Conservation (phyloP, 1,284 basidiomycete species). For the Tremellales sp. region DNA sequence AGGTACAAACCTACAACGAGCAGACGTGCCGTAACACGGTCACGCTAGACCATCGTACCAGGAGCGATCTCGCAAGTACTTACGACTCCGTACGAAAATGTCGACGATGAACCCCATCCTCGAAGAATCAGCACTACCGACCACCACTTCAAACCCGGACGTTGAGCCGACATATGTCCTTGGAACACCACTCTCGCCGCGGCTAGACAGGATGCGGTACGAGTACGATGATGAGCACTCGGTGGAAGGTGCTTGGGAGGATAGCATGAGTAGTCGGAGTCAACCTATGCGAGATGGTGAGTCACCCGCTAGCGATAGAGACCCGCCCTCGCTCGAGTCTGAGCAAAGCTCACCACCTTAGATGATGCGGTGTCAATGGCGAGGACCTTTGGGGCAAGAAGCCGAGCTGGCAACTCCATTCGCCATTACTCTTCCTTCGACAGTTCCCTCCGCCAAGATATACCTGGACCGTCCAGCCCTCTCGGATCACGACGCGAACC, state of each 20-base stretch:
- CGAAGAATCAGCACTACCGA: background rate
- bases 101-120: background rate
- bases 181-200: background rate
- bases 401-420: background rate
- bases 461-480: background rate
- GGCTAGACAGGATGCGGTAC: background rate
- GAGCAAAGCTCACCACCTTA: background rate
- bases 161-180: background rate
- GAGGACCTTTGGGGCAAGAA: background rate
- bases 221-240: background rate
- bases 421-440: background rate
- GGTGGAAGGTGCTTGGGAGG: background rate
- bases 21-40: too few relatives aligned
- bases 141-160: background rate
- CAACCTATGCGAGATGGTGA: too few relatives aligned
- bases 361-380: background rate
- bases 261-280: background rate
- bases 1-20: too few relatives aligned
- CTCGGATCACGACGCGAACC: background rate
- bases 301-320: background rate
- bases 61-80: too few relatives aligned
- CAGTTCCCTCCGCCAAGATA: background rate
- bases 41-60: too few relatives aligned
- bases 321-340: background rate
- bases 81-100: background rate